Conservation (phyloP, 768 basidiomycete species). For the Naganishia kalamii region DNA sequence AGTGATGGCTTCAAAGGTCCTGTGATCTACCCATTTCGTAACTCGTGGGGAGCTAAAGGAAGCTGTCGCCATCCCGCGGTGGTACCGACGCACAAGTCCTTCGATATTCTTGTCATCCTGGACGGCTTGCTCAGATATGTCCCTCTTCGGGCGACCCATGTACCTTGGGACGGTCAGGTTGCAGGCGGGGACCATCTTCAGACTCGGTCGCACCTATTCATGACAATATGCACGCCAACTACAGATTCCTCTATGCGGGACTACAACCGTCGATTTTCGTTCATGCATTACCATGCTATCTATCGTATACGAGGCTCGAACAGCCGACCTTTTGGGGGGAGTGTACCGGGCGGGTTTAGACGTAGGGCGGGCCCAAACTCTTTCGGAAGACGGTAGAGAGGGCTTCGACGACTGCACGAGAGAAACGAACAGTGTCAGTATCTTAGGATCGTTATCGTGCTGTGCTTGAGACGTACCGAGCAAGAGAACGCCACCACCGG, state of each 20-base stretch:
- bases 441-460: background rate
- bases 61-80: too few species aligned
- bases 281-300: background rate
- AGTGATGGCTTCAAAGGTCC: too few species aligned
- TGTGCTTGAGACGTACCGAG: conserved; percentile 51
- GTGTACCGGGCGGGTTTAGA: conserved; percentile 14
- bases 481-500: conserved; percentile 87
- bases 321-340: background rate
- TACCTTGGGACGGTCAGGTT: too few species aligned
- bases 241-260: background rate
- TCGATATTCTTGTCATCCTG: too few species aligned
- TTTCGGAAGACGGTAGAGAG: conserved; percentile 42
- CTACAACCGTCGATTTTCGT: too few species aligned
- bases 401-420: conserved; percentile 41
- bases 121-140: too few species aligned
- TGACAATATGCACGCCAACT: background rate
- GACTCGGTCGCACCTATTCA: too few species aligned
- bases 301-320: background rate
- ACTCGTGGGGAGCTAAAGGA: too few species aligned
- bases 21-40: too few species aligned
- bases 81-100: too few species aligned
- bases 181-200: too few species aligned
- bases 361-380: conserved; percentile 44
- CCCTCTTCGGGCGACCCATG: too few species aligned
- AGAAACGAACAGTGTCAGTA: background rate